Conservation (phyloP, 768 basidiomycete species). For the Auriscalpium vulgare region DNA sequence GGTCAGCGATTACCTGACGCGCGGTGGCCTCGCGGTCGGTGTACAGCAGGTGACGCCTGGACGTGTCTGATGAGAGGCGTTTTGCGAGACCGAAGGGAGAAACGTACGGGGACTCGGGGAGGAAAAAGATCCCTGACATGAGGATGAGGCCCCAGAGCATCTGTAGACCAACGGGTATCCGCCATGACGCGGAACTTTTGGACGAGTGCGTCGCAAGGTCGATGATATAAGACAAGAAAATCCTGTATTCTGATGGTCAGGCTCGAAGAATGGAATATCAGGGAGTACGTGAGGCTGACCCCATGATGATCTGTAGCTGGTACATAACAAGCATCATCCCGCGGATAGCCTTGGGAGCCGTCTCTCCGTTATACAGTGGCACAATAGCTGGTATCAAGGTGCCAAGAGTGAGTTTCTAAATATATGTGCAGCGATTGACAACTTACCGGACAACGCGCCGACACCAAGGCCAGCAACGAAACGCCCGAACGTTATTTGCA, state of each 20-base stretch:
- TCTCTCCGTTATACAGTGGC: conserved; percentile 67
- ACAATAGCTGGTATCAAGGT: conserved; percentile 14
- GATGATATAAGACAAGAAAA: conserved; percentile 65
- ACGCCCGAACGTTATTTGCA: conserved; percentile 64
- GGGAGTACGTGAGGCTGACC: conserved; percentile 29
- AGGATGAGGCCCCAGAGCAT: conserved; percentile 61
- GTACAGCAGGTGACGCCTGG: conserved; percentile 66
- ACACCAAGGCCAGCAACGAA: conserved; percentile 74
- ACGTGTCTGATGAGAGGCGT: neutral
- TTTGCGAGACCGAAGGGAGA: neutral
- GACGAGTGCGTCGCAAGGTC: conserved; percentile 59
- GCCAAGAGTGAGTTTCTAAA: neutral
- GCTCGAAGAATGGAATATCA: neutral
- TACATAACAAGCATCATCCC: conserved; percentile 68
- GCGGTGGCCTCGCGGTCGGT: conserved; percentile 46
- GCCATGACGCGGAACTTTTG: conserved; percentile 57
- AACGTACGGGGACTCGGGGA: conserved; percentile 70
- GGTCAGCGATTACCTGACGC: conserved; percentile 49
- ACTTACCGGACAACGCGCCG: conserved; percentile 57
- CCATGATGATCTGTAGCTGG: conserved; percentile 69
- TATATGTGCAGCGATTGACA: neutral
- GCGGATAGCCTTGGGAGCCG: conserved; percentile 65
- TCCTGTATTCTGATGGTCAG: conserved; percentile 26
- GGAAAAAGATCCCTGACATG: conserved; percentile 62
- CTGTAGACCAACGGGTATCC: conserved; percentile 68